These are phyloP conservation scores for Fusarium ramigenum DNA, from an alignment of 2,329 filamentous ascomycete genomes.

Conservation along the genomic window DNA sequence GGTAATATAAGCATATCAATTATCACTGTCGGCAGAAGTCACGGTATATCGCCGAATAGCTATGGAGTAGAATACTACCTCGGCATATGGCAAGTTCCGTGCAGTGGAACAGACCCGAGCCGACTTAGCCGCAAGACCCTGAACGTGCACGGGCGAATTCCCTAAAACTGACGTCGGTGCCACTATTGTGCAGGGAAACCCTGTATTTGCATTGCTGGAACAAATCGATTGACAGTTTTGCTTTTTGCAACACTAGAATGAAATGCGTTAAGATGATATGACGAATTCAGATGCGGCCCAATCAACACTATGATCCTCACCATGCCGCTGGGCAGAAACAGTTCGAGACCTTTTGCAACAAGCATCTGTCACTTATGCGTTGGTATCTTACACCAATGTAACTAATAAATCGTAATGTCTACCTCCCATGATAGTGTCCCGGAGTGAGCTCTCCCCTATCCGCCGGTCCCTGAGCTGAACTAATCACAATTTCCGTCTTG, in stretches of 20 bases:
- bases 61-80: background rate
- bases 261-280: background rate
- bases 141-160: background rate
- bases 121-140: background rate
- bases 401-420: background rate
- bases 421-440: background rate
- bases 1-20: background rate
- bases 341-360: background rate
- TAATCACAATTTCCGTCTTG: slow-evolving; percentile 24
- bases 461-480: background rate
- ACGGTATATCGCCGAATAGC: background rate
- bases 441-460: background rate
- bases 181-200: background rate
- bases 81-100: background rate
- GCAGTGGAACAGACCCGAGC: background rate
- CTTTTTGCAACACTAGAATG: background rate
- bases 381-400: background rate
- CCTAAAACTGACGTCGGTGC: background rate
- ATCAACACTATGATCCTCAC: background rate
- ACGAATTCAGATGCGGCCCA: background rate
- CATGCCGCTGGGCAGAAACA: background rate
- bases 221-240: background rate
- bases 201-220: background rate
- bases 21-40: background rate
- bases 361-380: background rate